Conservation (phyloP, 1,284 basidiomycete genomes). For the Kalmanozyma brasiliensis region DNA sequence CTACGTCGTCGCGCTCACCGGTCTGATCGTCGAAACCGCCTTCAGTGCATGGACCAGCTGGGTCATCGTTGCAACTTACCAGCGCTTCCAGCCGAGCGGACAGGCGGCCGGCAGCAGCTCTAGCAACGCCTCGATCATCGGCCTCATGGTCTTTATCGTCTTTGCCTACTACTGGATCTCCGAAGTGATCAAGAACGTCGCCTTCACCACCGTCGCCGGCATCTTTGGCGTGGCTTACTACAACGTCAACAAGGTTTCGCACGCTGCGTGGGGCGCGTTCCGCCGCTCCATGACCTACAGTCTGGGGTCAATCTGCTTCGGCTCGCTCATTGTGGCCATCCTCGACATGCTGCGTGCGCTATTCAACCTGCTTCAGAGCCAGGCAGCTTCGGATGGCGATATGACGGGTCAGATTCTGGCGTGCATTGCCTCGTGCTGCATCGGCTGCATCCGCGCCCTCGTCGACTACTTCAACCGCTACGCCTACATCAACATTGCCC, state of each 20-base stretch:
- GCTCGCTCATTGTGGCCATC: conserved; percentile 86
- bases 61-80: conserved; percentile 60
- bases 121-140: conserved; percentile 50
- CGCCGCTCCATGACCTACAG: conserved; percentile 83
- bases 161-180: conserved; percentile 57
- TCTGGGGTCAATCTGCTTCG: conserved; percentile 88
- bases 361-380: conserved; percentile 76
- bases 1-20: conserved; percentile 55
- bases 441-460: conserved; percentile 41
- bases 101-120: conserved; percentile 38
- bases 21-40: conserved; percentile 52
- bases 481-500: conserved; percentile 81
- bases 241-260: conserved; percentile 72
- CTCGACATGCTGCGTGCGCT: conserved; percentile 80
- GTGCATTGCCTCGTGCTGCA: conserved; percentile 82
- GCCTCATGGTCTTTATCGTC: conserved; percentile 61
- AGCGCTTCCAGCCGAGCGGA: conserved; percentile 54
- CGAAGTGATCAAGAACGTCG: conserved; percentile 62
- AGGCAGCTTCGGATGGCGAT: conserved; percentile 79
- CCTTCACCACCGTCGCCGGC: conserved; percentile 59
- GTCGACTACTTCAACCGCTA: conserved; percentile 72
- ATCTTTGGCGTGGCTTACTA: conserved; percentile 63
- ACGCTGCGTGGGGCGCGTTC: conserved; percentile 74
- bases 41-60: conserved; percentile 59
- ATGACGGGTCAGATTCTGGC: conserved; percentile 79